Evolutionary conservation across 1,284 basidiomycete species (phyloP).

Genomic region (Puccinia hordei): DNA sequence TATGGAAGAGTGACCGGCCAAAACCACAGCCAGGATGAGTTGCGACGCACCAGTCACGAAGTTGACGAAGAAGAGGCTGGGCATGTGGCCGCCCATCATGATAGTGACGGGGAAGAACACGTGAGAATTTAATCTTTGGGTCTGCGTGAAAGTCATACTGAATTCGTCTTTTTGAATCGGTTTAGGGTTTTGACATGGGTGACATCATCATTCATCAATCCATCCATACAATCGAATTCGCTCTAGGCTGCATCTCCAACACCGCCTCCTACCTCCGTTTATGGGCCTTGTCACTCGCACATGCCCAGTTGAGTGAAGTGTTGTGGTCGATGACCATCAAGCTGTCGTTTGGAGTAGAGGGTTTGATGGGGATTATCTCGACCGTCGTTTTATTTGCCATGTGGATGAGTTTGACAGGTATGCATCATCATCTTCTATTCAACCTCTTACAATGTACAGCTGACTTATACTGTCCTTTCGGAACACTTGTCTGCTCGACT

Average conservation of each 20-base stretch:
- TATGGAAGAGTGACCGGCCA: constrained; percentile 66
- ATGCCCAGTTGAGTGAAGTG: constrained; percentile 96
- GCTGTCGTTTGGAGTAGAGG: constrained; percentile 63
- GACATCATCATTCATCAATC: constrained; percentile 95
- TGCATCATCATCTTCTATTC: not conserved
- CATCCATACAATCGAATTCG: constrained; percentile 99
- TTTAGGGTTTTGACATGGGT: constrained; percentile 78
- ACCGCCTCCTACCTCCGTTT: constrained; percentile 98
- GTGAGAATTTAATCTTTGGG: too few relatives aligned
- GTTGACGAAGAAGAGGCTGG: constrained; percentile 66
- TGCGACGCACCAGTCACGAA: constrained; percentile 68
- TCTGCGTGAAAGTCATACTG: too few relatives aligned
- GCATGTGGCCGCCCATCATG: constrained; percentile 55
- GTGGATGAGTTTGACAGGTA: constrained; percentile 76
- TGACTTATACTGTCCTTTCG: not conserved
- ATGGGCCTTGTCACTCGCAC: constrained; percentile 96
- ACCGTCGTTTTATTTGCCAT: constrained; percentile 70
- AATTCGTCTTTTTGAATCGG: constrained; percentile 55
- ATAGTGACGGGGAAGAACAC: constrained; percentile 42
- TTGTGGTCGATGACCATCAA: constrained; percentile 82
- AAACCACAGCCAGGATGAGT: constrained; percentile 59
- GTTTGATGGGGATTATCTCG: constrained; percentile 66
- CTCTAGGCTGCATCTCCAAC: constrained; percentile 96
- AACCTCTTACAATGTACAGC: not conserved
- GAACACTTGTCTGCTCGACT: not conserved